These are phyloP conservation scores for Eragrostis curvula DNA, from an alignment of 176 grass and related monocot genomes.

Conservation along the genomic window DNA sequence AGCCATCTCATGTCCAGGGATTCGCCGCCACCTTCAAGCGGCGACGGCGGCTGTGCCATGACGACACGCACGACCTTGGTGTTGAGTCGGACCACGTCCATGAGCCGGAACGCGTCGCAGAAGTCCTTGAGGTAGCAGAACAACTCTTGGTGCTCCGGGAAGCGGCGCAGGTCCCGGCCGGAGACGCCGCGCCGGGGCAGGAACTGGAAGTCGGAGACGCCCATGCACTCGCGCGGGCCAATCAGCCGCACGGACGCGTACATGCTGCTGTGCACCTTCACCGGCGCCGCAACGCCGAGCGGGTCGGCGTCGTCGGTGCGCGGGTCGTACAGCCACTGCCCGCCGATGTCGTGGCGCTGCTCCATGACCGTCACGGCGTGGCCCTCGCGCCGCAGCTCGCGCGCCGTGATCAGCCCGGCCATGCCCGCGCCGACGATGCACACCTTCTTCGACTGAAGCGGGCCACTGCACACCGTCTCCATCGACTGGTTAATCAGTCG, in stretches of 20 bases:
- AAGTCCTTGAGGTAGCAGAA: constrained; percentile 45
- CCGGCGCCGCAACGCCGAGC: not conserved
- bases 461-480: no score
- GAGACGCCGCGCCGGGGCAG: not conserved
- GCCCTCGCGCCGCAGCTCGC: constrained; percentile 47
- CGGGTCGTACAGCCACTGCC: constrained; percentile 67
- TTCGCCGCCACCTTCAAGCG: no score
- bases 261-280: constrained; percentile 21
- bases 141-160: constrained; percentile 39
- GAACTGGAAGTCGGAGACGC: constrained; percentile 54
- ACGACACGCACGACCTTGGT: constrained; percentile 24
- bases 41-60: constrained; percentile 22
- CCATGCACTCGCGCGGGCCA: not conserved
- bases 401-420: no score
- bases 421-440: no score
- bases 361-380: constrained; percentile 50
- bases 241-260: constrained; percentile 41
- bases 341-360: constrained; percentile 37
- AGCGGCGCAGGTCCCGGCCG: constrained; percentile 23
- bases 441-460: constrained; percentile 17
- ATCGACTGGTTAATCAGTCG: no score
- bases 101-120: constrained; percentile 35
- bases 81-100: constrained; percentile 46
- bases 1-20: not conserved
- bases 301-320: constrained; percentile 3